Evolutionary conservation across 2,329 filamentous ascomycete genomes (phyloP).

Genomic region (Bipolaris bicolor): DNA sequence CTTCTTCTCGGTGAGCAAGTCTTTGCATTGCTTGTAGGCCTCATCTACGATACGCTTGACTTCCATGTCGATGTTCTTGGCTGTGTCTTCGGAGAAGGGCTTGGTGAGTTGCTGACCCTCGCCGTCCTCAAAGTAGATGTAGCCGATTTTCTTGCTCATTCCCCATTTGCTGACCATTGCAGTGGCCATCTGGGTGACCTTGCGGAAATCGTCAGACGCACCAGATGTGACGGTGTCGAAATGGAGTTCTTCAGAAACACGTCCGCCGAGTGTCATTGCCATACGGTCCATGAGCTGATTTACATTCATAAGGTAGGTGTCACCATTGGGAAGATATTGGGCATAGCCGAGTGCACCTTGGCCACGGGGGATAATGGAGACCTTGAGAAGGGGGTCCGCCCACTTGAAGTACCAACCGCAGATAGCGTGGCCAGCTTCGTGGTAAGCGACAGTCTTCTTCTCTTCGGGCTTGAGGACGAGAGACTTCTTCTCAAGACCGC

Average conservation of each 20-base stretch:
- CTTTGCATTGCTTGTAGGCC: slow-evolving; percentile 88
- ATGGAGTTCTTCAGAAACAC: slow-evolving; percentile 93
- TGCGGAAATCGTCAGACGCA: slow-evolving; percentile 96
- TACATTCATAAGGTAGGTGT: slow-evolving; percentile 94
- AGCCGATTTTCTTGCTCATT: slow-evolving; percentile 94
- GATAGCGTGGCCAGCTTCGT: slow-evolving; percentile 97
- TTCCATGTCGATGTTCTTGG: slow-evolving; percentile 88
- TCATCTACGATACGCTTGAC: slow-evolving; percentile 90
- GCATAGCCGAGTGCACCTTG: slow-evolving; percentile 94
- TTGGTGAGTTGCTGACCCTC: slow-evolving; percentile 84
- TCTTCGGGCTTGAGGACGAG: slow-evolving; percentile 90
- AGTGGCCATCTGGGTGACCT: slow-evolving; percentile 93
- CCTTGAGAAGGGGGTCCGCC: slow-evolving; percentile 96
- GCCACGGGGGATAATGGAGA: slow-evolving; percentile 96
- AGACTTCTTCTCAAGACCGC: slow-evolving; percentile 96
- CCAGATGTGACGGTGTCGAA: slow-evolving; percentile 96
- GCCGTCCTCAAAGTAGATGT: slow-evolving; percentile 86
- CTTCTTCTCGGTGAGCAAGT: slow-evolving; percentile 84
- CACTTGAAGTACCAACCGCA: slow-evolving; percentile 98
- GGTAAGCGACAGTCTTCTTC: slow-evolving; percentile 95
- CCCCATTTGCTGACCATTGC: slow-evolving; percentile 99
- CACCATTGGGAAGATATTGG: slow-evolving; percentile 89
- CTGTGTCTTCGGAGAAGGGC: slow-evolving; percentile 94
- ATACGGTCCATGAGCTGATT: slow-evolving; percentile 98
- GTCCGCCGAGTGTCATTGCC: slow-evolving; percentile 98